phyloP scores from a whole-genome alignment of 331 rosid genomes.

The Cydonia oblonga region DNA sequence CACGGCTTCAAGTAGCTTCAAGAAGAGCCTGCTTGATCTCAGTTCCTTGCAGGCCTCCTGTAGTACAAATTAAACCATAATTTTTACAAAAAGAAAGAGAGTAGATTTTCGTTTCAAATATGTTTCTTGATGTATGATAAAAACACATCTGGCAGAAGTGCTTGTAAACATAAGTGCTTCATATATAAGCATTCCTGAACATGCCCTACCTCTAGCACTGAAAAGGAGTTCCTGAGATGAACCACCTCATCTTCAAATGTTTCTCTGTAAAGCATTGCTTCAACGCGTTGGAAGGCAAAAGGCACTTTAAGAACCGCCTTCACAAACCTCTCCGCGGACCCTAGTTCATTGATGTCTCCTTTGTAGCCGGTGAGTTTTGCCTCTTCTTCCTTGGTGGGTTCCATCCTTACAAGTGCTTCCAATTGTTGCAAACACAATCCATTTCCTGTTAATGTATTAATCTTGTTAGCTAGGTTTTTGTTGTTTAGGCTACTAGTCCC shows the following conservation, averaged over 20 bases:
- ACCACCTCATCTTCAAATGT: constrained; percentile 90
- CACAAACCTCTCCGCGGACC: constrained; percentile 77
- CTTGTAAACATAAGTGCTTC: background rate
- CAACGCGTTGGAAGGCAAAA: constrained; percentile 60
- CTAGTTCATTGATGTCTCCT: constrained; percentile 74
- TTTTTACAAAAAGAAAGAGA: background rate
- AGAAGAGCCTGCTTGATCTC: constrained; percentile 89
- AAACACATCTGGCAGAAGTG: background rate
- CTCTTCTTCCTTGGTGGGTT: constrained; percentile 78
- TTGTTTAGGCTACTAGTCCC: background rate
- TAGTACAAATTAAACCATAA: background rate
- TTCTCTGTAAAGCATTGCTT: constrained; percentile 80
- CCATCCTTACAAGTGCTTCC: constrained; percentile 90
- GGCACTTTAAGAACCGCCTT: constrained; percentile 54
- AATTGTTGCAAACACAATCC: constrained; percentile 67
- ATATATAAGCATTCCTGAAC: background rate
- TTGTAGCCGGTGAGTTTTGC: constrained; percentile 51
- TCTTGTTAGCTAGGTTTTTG: background rate
- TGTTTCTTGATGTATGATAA: background rate
- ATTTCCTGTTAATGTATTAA: constrained; percentile 37
- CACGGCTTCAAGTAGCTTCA: constrained; percentile 85
- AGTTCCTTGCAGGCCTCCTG: constrained; percentile 98
- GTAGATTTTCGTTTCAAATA: background rate
- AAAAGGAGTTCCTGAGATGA: constrained; percentile 78
- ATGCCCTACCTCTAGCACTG: constrained; percentile 74